Conservation (phyloP, 164 flowering plant genomes). For the Vitis labrusca region DNA sequence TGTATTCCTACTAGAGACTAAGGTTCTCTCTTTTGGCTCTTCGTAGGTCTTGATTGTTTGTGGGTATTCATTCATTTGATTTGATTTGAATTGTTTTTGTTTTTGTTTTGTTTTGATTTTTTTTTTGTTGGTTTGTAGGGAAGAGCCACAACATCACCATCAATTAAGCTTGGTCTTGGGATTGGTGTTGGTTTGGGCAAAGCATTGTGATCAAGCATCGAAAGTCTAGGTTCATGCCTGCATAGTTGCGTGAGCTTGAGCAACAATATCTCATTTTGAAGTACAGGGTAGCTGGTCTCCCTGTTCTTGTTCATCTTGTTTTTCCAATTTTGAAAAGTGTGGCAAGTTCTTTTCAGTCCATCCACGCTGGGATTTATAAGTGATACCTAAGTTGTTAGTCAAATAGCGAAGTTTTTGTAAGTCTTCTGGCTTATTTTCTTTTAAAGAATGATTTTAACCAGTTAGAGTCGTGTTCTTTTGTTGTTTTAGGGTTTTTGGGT, state of each 20-base stretch:
- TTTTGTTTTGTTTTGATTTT: neutral
- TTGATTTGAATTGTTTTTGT: neutral
- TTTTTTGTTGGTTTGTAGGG: neutral
- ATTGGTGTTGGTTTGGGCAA: conserved; percentile 9
- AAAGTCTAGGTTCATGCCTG: conserved; percentile 15
- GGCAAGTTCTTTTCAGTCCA: conserved; percentile 12
- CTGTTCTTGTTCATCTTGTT: conserved; percentile 27
- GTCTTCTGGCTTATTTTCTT: neutral
- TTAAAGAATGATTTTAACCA: neutral
- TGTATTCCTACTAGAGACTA: neutral
- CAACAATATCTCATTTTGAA: conserved; percentile 22
- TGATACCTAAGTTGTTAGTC: conserved; percentile 23
- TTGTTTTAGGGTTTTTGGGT: neutral
- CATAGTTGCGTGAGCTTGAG: conserved; percentile 30
- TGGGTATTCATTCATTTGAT: neutral
- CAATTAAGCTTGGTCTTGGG: conserved; percentile 25
- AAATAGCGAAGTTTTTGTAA: neutral
- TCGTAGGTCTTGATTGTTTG: neutral
- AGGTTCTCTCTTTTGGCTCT: neutral
- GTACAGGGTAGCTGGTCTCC: conserved; percentile 18
- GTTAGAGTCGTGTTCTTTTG: neutral
- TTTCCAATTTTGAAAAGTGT: conserved; percentile 29
- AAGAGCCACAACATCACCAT: conserved; percentile 11
- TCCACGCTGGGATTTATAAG: neutral
- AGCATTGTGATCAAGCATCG: neutral